Conservation (phyloP, 495 filamentous ascomycete genomes). For the Hypoxylon fuscum region DNA sequence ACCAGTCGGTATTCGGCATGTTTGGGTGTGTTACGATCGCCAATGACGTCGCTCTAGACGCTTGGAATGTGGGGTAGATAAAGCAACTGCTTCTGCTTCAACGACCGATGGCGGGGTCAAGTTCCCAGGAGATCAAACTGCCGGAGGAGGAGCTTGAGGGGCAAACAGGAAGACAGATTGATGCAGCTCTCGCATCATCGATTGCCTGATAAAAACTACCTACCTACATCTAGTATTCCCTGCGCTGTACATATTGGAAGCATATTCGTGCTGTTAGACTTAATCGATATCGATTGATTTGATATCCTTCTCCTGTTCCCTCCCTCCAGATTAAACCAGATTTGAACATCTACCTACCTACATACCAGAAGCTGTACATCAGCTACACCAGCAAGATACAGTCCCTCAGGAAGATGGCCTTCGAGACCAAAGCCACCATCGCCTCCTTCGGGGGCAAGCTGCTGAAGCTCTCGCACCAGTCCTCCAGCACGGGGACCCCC, state of each 20-base stretch:
- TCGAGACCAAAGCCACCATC: conserved; percentile 89
- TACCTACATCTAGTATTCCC: conserved; percentile 3
- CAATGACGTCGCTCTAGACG: conserved; percentile 31
- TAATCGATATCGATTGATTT: conserved; percentile 1
- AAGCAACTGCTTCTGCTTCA: conserved; percentile 12
- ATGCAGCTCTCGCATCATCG: conserved; percentile 32
- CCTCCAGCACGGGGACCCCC: conserved; percentile 72
- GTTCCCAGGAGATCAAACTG: conserved; percentile 19
- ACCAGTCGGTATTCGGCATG: conserved; percentile 34
- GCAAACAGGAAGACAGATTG: conserved; percentile 16
- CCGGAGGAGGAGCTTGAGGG: conserved; percentile 38
- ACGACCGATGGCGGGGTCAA: conserved; percentile 22
- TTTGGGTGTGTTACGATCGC: conserved; percentile 5
- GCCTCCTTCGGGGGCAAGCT: conserved; percentile 94
- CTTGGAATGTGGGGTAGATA: conserved; percentile 37
- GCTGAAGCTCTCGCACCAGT: conserved; percentile 87
- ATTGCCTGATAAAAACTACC: not conserved
- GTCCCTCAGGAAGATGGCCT: conserved; percentile 64
- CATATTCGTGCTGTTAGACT: conserved; percentile 17
- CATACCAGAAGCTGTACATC: not conserved
- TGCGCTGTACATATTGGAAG: conserved; percentile 32
- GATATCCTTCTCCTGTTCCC: not conserved
- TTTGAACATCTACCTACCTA: not conserved
- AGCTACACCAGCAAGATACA: not conserved
- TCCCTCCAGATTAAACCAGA: not conserved